Evolutionary conservation across 768 basidiomycete genomes (phyloP).

Genomic region (Baorangia bicolor): DNA sequence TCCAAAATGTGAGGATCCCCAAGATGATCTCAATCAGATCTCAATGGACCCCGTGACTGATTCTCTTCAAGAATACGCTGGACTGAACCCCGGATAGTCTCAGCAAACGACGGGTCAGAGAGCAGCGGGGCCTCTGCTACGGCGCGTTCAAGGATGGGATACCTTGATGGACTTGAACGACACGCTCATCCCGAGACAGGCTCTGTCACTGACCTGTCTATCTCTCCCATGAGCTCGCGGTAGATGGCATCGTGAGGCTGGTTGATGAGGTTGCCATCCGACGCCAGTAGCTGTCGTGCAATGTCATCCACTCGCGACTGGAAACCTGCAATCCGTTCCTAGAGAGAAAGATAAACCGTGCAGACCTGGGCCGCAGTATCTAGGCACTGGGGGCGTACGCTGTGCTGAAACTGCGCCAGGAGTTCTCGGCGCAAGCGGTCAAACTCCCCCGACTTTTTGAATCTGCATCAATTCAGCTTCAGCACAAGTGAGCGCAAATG

Average conservation of each 20-base stretch:
- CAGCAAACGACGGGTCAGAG: constrained; percentile 46
- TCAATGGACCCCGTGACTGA: constrained; percentile 12
- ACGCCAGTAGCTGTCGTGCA: constrained; percentile 51
- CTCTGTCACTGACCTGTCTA: constrained; percentile 52
- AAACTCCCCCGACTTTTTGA: constrained; percentile 80
- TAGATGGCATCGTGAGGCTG: constrained; percentile 52
- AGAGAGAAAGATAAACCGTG: background rate
- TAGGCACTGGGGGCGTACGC: constrained; percentile 48
- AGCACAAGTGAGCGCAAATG: background rate
- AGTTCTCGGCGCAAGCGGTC: constrained; percentile 69
- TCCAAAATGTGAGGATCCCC: background rate
- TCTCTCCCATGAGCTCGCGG: constrained; percentile 66
- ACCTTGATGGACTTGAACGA: constrained; percentile 37
- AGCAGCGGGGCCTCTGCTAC: constrained; percentile 49
- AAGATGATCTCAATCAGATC: background rate
- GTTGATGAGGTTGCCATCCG: constrained; percentile 53
- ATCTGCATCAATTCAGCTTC: constrained; percentile 41
- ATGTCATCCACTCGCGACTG: constrained; percentile 62
- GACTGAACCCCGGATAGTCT: constrained; percentile 42
- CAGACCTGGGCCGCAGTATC: background rate
- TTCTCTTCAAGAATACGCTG: constrained; percentile 47
- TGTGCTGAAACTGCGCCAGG: constrained; percentile 56
- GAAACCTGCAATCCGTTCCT: constrained; percentile 55
- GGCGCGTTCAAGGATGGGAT: constrained; percentile 65
- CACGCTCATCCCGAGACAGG: background rate